Conservation (phyloP, 2,329 filamentous ascomycete species). For the Zopfia rhizophila region DNA sequence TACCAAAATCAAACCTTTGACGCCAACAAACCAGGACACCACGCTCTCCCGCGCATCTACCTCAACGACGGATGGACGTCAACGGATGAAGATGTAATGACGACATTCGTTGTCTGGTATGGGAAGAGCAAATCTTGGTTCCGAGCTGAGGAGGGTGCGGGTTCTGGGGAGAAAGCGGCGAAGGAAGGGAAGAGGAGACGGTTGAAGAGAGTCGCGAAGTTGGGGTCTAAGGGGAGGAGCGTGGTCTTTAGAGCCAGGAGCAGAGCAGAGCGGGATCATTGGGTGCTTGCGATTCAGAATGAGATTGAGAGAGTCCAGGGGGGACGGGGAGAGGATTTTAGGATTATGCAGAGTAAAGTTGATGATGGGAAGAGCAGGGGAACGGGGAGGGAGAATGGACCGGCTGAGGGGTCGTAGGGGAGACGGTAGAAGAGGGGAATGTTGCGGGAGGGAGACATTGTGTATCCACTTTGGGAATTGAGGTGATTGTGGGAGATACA, state of each 20-base stretch:
- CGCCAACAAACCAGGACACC: conserved; percentile 68
- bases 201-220: conserved; percentile 68
- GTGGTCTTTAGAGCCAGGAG: conserved; percentile 74
- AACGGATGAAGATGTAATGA: conserved; percentile 72
- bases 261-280: conserved; percentile 72
- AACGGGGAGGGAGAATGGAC: too few relatives aligned
- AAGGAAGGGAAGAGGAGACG: conserved; percentile 58
- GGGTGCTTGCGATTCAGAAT: conserved; percentile 72
- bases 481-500: too few relatives aligned
- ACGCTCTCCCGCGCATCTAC: conserved; percentile 69
- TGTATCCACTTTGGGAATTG: too few relatives aligned
- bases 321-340: conserved; percentile 60
- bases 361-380: too few relatives aligned
- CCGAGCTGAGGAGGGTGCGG: conserved; percentile 48
- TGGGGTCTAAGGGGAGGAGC: conserved; percentile 69
- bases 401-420: too few relatives aligned
- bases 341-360: conserved; percentile 36
- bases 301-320: conserved; percentile 69
- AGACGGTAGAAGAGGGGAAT: too few relatives aligned
- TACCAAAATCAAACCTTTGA: conserved; percentile 74
- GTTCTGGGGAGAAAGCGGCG: conserved; percentile 34
- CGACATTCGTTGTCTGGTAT: conserved; percentile 74
- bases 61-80: conserved; percentile 70
- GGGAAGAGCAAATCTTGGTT: conserved; percentile 68
- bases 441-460: too few relatives aligned